These are phyloP conservation scores for Claviceps maximensis DNA, from an alignment of 2,329 filamentous ascomycete genomes.

Conservation along the genomic window DNA sequence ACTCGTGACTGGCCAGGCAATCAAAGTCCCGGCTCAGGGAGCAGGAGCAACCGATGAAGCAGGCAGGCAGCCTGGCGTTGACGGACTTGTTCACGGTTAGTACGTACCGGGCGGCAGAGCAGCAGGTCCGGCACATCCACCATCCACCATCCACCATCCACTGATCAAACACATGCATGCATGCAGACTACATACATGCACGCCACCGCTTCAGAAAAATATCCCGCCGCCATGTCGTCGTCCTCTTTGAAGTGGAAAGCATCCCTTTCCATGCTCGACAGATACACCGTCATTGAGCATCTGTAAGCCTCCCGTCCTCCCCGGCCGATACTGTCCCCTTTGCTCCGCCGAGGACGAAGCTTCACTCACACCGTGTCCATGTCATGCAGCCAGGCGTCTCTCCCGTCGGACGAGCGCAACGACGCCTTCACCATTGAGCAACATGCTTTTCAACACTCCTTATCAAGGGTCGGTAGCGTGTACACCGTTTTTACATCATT, in stretches of 20 bases:
- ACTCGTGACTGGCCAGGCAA: not conserved
- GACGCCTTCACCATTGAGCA: conserved; percentile 54
- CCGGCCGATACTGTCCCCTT: not conserved
- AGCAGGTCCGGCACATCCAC: not conserved
- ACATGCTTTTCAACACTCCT: conserved; percentile 44
- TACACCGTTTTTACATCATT: not conserved
- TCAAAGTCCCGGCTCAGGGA: not conserved
- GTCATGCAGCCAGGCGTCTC: conserved; percentile 16
- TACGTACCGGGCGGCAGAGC: too few species aligned
- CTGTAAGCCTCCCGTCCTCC: conserved; percentile 17
- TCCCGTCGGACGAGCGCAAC: conserved; percentile 17
- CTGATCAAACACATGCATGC: too few species aligned
- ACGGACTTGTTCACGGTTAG: too few species aligned
- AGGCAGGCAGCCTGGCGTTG: not conserved
- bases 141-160: too few species aligned
- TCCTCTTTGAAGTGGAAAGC: conserved; percentile 28
- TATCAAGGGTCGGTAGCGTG: conserved; percentile 33
- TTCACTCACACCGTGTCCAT: not conserved
- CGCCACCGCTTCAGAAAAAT: not conserved
- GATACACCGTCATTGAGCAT: conserved; percentile 49
- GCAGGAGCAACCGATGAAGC: not conserved
- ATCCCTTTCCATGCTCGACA: conserved; percentile 41
- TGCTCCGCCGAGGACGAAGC: not conserved
- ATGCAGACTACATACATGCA: too few species aligned
- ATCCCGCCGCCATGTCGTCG: conserved; percentile 3